Base-by-base conservation (phyloP, 140 eudicot species). In the Ambrosia hybrid region DNA sequence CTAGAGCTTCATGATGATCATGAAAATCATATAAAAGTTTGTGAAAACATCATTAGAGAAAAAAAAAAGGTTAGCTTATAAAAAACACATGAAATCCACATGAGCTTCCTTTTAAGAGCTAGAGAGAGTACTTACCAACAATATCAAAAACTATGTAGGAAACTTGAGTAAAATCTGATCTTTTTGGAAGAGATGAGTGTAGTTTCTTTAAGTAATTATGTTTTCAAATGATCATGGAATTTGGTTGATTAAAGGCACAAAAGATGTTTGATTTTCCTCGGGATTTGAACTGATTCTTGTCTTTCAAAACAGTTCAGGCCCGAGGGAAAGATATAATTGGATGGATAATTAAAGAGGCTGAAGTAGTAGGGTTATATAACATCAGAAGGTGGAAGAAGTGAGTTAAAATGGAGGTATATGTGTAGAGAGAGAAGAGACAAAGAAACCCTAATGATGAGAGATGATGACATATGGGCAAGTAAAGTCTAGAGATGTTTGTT, bases 391-490 rank as follows among this genome's bases (percentile, higher is more conserved):
- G 59, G 68, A 73, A 52, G 45, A 78, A 59, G 69, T 4, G 17
- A 36, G 67, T 13, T 63, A 63, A 63, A 37, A 37, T 33, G 10
- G 49, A 38, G 49, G 33, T n/a, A 21, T 21, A 21, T 21, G 68
- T 61, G 5, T 36, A 36, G 67, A 61, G 67, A 61, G 67, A 61
- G 67, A 61, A 30, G 78, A 81, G 75, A 76, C 33, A 64, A 9
- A 72, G 65, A 80, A 83, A 79, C 91, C 87, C 91, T 83, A 88
- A 88, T 85, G 84, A 88, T 79, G 83, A 81, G 69, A 73, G 84
- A 80, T 88, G 75, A 73, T 73, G 79, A 68, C 75, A 43, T 59
- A 57, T 37, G 70, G 79, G 73, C 36, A 65, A 82, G 72, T 57
- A 79, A 51, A 68, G 73, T 62, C 66, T 16, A 36, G 34, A 34